Percentiles rank a stretch among this genome's conserved stretches.
phyloP scores from a whole-genome alignment of 176 grass and related monocot genomes.

The Hordeum vulgare region DNA sequence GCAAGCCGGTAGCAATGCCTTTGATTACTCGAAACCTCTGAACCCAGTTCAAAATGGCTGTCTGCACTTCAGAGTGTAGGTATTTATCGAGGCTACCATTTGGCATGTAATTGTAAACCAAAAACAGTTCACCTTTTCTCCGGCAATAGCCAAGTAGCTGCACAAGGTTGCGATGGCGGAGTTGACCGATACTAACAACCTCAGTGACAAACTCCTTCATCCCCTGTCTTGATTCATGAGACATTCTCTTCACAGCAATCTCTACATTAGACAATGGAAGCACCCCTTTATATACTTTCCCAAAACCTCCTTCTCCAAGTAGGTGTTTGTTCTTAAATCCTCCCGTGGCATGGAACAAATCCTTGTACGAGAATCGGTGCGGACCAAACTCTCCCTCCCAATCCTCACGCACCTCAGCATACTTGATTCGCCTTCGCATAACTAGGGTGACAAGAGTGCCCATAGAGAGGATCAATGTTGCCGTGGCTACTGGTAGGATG shows the following conservation, averaged over 20 bases:
- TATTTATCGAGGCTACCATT: not conserved
- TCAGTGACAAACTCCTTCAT: not conserved
- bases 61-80: not conserved
- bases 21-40: not conserved
- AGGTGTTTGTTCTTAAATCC: not conserved
- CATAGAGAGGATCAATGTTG: not conserved
- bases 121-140: not conserved
- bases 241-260: not conserved
- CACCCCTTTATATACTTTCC: not conserved
- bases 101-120: not conserved
- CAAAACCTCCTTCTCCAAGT: not conserved
- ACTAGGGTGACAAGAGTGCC: not conserved
- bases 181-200: not conserved
- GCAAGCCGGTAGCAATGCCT: not conserved
- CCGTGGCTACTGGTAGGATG: not conserved
- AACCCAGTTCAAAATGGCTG: not conserved
- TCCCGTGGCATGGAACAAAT: not conserved
- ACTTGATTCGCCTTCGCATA: not conserved
- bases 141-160: not conserved
- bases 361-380: not conserved
- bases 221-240: not conserved
- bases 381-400: not conserved
- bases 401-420: not conserved
- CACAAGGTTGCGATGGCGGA: not conserved
- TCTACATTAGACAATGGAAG: not conserved